Evolutionary conservation across 2,329 filamentous ascomycete genomes (phyloP).

Genomic region (Tolypocladium tundrense): DNA sequence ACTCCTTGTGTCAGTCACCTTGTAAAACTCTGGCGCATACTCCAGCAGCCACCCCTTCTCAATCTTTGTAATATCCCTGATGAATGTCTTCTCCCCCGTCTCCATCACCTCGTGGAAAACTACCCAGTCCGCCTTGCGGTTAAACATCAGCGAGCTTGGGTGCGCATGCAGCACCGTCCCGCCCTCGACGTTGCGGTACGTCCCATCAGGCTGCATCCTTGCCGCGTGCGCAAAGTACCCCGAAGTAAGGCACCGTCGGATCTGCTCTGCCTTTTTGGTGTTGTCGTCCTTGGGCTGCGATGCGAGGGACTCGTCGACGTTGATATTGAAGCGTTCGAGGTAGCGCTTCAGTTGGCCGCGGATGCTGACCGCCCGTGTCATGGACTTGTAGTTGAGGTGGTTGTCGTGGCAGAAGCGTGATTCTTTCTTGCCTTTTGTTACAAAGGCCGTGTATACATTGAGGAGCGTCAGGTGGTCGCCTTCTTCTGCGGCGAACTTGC

Average conservation of each 20-base stretch:
- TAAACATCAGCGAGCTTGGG: slow-evolving; percentile 89
- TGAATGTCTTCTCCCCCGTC: slow-evolving; percentile 78
- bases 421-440: slow-evolving; percentile 74
- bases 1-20: slow-evolving; percentile 32
- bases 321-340: slow-evolving; percentile 73
- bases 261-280: slow-evolving; percentile 51
- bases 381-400: slow-evolving; percentile 73
- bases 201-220: slow-evolving; percentile 87
- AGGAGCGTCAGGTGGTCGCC: slow-evolving; percentile 88
- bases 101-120: slow-evolving; percentile 92
- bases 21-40: slow-evolving; percentile 78
- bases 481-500: slow-evolving; percentile 84
- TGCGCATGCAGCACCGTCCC: slow-evolving; percentile 74
- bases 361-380: slow-evolving; percentile 76
- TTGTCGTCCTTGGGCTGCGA: slow-evolving; percentile 18
- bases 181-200: slow-evolving; percentile 76
- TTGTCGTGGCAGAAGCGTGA: slow-evolving; percentile 81
- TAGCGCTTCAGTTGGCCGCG: slow-evolving; percentile 78
- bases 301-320: slow-evolving; percentile 52
- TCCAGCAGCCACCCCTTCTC: slow-evolving; percentile 88
- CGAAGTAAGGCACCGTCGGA: slow-evolving; percentile 73
- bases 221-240: slow-evolving; percentile 93
- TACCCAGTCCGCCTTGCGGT: slow-evolving; percentile 92
- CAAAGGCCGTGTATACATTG: slow-evolving; percentile 87
- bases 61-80: slow-evolving; percentile 85